Percentiles rank a stretch among this genome's conserved stretches.
Evolutionary conservation across 768 basidiomycete genomes (phyloP).

Genomic region (Boletus rubropictus): DNA sequence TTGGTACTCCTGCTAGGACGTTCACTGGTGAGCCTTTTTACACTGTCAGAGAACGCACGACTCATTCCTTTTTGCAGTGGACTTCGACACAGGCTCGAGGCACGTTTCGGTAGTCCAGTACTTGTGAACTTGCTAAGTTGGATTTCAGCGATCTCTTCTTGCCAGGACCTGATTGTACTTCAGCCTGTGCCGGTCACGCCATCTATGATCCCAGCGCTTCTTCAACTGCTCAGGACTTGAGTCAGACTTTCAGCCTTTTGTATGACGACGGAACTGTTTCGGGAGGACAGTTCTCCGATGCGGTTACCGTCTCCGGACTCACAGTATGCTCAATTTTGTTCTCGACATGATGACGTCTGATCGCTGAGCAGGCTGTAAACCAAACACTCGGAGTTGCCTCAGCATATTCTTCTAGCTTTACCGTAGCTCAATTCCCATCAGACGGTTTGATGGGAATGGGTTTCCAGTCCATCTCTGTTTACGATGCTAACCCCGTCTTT

Average conservation of each 20-base stretch:
- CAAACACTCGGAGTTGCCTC: slow-evolving; percentile 16
- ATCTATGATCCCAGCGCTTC: slow-evolving; percentile 27
- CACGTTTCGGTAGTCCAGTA: neutral
- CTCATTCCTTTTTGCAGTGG: slow-evolving; percentile 6
- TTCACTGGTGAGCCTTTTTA: slow-evolving; percentile 4
- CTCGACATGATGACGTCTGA: neutral
- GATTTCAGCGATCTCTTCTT: slow-evolving; percentile 25
- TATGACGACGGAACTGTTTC: slow-evolving; percentile 2
- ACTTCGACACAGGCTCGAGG: slow-evolving; percentile 27
- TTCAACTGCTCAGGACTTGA: slow-evolving; percentile 3
- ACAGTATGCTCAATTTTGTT: neutral
- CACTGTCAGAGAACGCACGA: neutral
- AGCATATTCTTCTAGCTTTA: slow-evolving; percentile 4
- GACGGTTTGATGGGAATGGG: slow-evolving; percentile 38
- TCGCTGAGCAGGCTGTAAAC: neutral
- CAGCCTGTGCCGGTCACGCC: slow-evolving; percentile 26
- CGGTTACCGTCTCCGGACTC: slow-evolving; percentile 8
- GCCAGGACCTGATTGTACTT: slow-evolving; percentile 20
- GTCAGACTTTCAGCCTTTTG: neutral
- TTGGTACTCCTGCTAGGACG: slow-evolving; percentile 3
- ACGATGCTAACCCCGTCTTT: slow-evolving; percentile 32
- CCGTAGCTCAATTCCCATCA: slow-evolving; percentile 1
- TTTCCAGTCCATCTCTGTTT: slow-evolving; percentile 36
- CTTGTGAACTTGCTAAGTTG: neutral
- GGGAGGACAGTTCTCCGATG: slow-evolving; percentile 10